phyloP scores from a whole-genome alignment of 495 filamentous ascomycete genomes.

The Penicillium egyptiacum region DNA sequence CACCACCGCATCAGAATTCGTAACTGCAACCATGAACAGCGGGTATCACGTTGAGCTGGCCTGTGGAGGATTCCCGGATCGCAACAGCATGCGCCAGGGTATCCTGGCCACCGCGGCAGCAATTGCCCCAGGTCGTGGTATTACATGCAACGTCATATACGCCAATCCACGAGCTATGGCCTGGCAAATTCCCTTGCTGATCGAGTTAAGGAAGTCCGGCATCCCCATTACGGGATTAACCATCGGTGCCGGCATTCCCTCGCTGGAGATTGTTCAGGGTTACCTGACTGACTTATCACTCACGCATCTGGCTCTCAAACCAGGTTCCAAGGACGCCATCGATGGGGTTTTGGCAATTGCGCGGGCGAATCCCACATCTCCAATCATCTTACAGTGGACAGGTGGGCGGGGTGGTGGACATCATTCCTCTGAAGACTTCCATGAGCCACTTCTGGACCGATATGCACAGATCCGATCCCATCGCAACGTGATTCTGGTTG shows the following conservation, averaged over 20 bases:
- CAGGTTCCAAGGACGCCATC: constrained; percentile 85
- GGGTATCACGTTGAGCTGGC: constrained; percentile 45
- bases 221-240: constrained; percentile 52
- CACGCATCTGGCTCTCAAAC: constrained; percentile 95
- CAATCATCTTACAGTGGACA: constrained; percentile 91
- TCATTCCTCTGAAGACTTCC: constrained; percentile 95
- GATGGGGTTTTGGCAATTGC: constrained; percentile 90
- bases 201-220: constrained; percentile 23
- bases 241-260: constrained; percentile 91
- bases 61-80: constrained; percentile 36
- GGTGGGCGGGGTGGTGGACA: constrained; percentile 92
- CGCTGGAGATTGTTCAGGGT: constrained; percentile 89
- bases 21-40: constrained; percentile 38
- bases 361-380: constrained; percentile 85
- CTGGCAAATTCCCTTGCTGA: constrained; percentile 39
- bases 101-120: constrained; percentile 28
- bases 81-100: constrained; percentile 28
- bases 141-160: constrained; percentile 44
- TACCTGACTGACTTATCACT: constrained; percentile 93
- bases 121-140: constrained; percentile 34
- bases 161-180: constrained; percentile 35
- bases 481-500: constrained; percentile 83
- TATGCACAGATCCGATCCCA: constrained; percentile 80
- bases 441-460: constrained; percentile 88
- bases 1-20: constrained; percentile 40